Conservation (phyloP, 164 flowering plant species). For the Magnolia kwangsiensis region DNA sequence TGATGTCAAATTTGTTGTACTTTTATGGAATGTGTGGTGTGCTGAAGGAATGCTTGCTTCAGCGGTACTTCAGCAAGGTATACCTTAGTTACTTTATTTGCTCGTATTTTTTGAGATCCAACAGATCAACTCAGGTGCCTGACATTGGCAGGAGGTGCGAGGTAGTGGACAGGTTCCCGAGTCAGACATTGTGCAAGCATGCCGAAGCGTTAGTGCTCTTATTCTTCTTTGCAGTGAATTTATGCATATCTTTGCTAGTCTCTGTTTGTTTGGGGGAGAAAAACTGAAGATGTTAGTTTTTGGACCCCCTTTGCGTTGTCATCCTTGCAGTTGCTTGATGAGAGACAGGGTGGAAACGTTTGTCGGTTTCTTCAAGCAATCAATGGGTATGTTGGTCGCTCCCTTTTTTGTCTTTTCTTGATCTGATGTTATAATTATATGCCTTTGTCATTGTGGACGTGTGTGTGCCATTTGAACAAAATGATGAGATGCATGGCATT, state of each 20-base stretch:
- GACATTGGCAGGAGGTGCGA: slow-evolving; percentile 60
- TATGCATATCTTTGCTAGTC: not conserved
- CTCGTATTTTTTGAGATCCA: not conserved
- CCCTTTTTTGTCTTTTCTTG: not conserved
- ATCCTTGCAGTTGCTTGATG: slow-evolving; percentile 62
- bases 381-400: slow-evolving; percentile 43
- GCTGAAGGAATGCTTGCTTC: slow-evolving; percentile 68
- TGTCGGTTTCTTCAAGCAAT: slow-evolving; percentile 77
- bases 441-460: not conserved
- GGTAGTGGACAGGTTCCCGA: slow-evolving; percentile 61
- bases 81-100: not conserved
- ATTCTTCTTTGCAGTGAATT: not conserved
- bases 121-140: not conserved
- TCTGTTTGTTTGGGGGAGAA: too few relatives aligned
- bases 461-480: not conserved
- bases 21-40: slow-evolving; percentile 86
- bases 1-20: slow-evolving; percentile 76
- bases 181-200: slow-evolving; percentile 78
- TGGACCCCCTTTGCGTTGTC: not conserved
- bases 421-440: not conserved
- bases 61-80: slow-evolving; percentile 91
- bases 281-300: not conserved
- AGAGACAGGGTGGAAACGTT: slow-evolving; percentile 73
- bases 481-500: not conserved
- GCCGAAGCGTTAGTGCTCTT: slow-evolving; percentile 64